These are phyloP conservation scores for Kurtzmaniella natalensis DNA, from an alignment of 1,139 yeast genomes.

Conservation along the genomic window DNA sequence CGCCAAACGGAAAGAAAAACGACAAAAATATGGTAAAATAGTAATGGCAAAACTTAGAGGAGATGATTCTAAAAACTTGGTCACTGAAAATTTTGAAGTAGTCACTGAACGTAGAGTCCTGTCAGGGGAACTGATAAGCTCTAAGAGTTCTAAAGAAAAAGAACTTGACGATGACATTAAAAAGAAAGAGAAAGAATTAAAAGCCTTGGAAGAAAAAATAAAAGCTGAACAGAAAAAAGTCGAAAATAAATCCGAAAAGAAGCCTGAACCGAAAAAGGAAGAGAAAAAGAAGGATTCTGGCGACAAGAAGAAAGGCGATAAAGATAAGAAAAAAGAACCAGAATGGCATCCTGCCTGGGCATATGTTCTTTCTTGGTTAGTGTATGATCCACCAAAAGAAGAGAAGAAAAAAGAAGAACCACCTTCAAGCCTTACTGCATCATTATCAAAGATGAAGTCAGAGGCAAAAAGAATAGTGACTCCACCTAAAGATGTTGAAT, in stretches of 20 bases:
- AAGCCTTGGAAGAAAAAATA: too few relatives aligned
- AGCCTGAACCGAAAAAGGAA: conserved; percentile 2
- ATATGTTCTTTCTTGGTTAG: conserved; percentile 34
- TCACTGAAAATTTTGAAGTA: neutral
- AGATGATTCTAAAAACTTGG: neutral
- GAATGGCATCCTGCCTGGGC: conserved; percentile 38
- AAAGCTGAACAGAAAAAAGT: too few relatives aligned
- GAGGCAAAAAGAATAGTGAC: neutral
- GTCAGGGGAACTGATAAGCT: neutral
- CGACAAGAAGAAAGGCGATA: conserved; percentile 5
- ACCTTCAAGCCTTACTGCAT: too few relatives aligned
- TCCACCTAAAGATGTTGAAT: neutral
- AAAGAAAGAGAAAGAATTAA: conserved; percentile 10
- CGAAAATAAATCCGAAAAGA: too few relatives aligned
- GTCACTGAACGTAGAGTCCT: neutral
- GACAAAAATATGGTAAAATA: neutral
- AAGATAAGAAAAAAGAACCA: conserved; percentile 25
- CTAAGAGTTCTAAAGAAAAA: neutral
- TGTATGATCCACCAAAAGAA: conserved; percentile 16
- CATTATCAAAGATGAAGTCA: neutral
- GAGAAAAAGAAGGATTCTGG: neutral
- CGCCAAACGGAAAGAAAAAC: neutral
- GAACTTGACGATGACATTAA: conserved; percentile 1
- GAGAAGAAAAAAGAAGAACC: neutral
- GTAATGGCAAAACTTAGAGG: conserved; percentile 2